A percentile compares a stretch with the other conserved stretches of the same genome.
phyloP scores from a whole-genome alignment of 2,329 filamentous ascomycete genomes.

The Apiospora aurea region DNA sequence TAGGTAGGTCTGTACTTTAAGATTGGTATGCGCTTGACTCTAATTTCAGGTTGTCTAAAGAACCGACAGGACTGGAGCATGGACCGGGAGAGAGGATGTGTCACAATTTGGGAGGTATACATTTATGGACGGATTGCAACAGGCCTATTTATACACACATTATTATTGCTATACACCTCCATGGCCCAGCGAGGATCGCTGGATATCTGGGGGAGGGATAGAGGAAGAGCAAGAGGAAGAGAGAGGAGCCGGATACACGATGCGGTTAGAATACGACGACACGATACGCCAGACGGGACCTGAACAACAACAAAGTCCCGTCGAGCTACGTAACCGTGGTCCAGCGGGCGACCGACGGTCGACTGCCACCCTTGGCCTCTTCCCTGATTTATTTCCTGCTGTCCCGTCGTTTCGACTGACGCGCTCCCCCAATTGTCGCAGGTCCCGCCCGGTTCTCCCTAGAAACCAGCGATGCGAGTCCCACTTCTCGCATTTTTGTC shows the following conservation, averaged over 20 bases:
- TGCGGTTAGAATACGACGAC: conserved; percentile 3
- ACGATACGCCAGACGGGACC: conserved; percentile 17
- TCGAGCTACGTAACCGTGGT: conserved; percentile 5
- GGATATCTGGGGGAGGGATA: conserved; percentile 1
- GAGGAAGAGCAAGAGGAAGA: neutral
- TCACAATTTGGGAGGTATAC: conserved; percentile 4
- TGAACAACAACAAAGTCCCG: conserved; percentile 20
- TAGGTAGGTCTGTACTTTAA: neutral
- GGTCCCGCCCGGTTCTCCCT: conserved; percentile 31
- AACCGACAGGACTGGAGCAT: conserved; percentile 13
- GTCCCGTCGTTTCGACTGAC: conserved; percentile 28
- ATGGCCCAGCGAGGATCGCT: neutral
- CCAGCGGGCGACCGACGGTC: neutral
- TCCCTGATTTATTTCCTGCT: conserved; percentile 26
- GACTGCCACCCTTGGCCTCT: neutral
- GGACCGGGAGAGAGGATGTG: neutral
- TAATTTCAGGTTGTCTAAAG: conserved; percentile 10
- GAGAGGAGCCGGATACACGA: neutral
- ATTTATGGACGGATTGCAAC: neutral
- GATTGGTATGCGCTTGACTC: neutral
- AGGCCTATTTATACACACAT: conserved; percentile 13
- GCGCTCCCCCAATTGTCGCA: conserved; percentile 20
- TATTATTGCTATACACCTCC: neutral
- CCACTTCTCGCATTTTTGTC: conserved; percentile 45
- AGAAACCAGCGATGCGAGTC: conserved; percentile 39